Evolutionary conservation across 2,329 filamentous ascomycete species (phyloP), one percentile per base, ranked within the genome.

Genomic region (Clarireedia monteithiana): DNA sequence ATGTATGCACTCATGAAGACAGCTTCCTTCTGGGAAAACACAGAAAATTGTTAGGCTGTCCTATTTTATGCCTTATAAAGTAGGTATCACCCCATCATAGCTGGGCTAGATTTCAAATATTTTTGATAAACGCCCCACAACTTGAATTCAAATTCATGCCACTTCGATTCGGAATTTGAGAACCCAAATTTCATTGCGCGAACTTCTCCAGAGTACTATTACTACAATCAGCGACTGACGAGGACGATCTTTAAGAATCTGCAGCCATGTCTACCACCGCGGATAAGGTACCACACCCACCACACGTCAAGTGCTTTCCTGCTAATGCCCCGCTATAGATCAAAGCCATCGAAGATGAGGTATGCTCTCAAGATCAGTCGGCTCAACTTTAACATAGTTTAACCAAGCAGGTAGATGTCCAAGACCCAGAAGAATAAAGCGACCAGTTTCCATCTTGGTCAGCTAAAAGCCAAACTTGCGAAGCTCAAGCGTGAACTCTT

Each of bases 361-460:
- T 92, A 81, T 73, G 82, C 48, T 45, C 53, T 48, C 50, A 53
- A 62, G 57, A 45, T 27, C 40, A 15, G 42, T 30, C 30, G 56
- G 58, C 17, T 55, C 64, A 60, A 56, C 45, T 40, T 56, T 48
- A 12, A 50, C 39, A 26, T 24, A 50, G 54, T 34, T 59, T 66
- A 57, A 65, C 45, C 30, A 17, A 44, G 51, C 36, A 34, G 30
- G 48, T 69, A 92, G 86, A 96, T 96, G 92, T 89, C 91, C 77
- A 83, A 83, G 75, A 96, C 91, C 69, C 91, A 97, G 74, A 96
- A 96, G 78, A 96, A 96, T 75, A 96, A 96, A 77, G 88, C 88
- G 53, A 96, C 91, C 12, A 91, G 90, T 49, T 96, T 85, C 73
- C 91, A 96, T 81, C 77, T 96, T 73, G 91, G 89, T 74, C 92